Evolutionary conservation across 495 filamentous ascomycete genomes (phyloP), one percentile per base, ranked within the genome.

Genomic region (Thozetella sp.): DNA sequence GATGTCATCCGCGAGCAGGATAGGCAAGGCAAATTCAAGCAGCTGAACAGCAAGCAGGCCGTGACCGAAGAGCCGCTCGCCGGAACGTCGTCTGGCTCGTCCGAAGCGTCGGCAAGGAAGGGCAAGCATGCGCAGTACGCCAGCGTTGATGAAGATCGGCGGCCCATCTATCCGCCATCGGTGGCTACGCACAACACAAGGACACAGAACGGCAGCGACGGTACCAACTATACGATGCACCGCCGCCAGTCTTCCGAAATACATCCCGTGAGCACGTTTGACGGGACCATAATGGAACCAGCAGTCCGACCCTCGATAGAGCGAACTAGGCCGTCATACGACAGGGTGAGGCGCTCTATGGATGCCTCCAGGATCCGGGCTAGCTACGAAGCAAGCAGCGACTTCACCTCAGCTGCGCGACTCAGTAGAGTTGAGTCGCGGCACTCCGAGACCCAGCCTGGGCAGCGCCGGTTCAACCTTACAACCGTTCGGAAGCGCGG

Each of bases 1-100:
- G 96, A 99, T 70, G 97, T 99, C 65, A 88, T 99, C 65, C 91
- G 96, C 26, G 96, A 99, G 74, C 91, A 97, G 76, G 83, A 95
- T 55, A 85, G 85, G 48, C 81, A 84, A 64, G 95, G 95, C 56
- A 87, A 88, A 61, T 97, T 92, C 72, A 83, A 88, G 11, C 62
- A 53, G 17, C 54, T 57, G 1, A 63, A 58, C 0, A 11, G 51
- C 0, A 53, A 46, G 1, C 66, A 66, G 2, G 58, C 24, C 9
- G 48, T 60, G 23, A 61, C 27, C n/a, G 72, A 73, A 15, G 68
- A 69, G 1, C 43, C 43, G 20, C 20, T 62, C 24, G 67, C 67
- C 23, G 67, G 66, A 9, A 74, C 59, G 59, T 86, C 75, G 9
- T 70, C 72, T 0, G 67, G 68, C 22, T 80, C 79, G 19, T 80